Conservation (phyloP, 2,329 filamentous ascomycete genomes). For the Pseudogymnoascus sp. region DNA sequence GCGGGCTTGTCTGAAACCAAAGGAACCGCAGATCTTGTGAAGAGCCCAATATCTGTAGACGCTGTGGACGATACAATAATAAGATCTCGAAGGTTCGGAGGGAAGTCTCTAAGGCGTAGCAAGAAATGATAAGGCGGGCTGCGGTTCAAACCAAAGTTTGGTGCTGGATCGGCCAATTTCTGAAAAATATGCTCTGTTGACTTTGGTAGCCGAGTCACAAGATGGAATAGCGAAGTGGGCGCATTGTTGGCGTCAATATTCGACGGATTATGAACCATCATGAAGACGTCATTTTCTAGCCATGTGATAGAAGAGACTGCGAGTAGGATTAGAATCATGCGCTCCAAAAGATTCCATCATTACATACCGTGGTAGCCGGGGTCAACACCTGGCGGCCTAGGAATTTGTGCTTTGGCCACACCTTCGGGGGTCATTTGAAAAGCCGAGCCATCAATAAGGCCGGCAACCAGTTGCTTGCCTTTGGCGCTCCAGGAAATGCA, state of each 20-base stretch:
- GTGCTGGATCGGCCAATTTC: constrained; percentile 65
- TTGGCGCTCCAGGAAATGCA: constrained; percentile 86
- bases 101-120: constrained; percentile 69
- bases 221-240: constrained; percentile 65
- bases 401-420: constrained; percentile 67
- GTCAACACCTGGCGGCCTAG: constrained; percentile 61
- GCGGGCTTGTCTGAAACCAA: constrained; percentile 54
- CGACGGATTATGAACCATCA: constrained; percentile 68
- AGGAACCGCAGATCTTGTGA: constrained; percentile 64
- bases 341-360: neutral
- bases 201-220: constrained; percentile 60
- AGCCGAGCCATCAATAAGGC: constrained; percentile 70
- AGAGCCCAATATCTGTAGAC: constrained; percentile 67
- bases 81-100: constrained; percentile 71
- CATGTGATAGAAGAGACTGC: constrained; percentile 73
- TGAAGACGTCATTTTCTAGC: constrained; percentile 81
- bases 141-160: constrained; percentile 59
- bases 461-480: constrained; percentile 87
- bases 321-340: neutral
- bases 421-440: constrained; percentile 80
- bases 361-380: constrained; percentile 57
- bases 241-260: constrained; percentile 44
- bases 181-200: constrained; percentile 59
- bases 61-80: constrained; percentile 77
- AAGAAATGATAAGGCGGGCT: constrained; percentile 69